Base-by-base conservation (phyloP, 371 early-diverging fungal genomes). In the Mortierella sp. region DNA sequence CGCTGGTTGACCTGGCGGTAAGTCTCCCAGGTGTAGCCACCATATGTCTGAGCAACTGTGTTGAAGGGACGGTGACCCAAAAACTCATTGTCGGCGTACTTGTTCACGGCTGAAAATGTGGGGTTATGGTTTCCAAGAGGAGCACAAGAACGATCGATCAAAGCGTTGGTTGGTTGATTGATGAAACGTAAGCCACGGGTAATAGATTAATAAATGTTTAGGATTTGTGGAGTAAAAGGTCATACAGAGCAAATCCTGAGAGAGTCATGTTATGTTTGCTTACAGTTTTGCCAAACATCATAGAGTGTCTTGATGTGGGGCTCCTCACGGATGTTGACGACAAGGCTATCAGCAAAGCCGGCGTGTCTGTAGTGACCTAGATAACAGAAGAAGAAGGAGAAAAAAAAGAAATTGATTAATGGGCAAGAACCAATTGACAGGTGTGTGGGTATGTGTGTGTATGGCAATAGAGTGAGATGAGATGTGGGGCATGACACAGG, bases 1-100 rank as follows among this genome's bases (percentile, higher is more conserved):
- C 90, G 86, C 59, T 84, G 76, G 57, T 85, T 86, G 75, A 87
- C 78, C 70, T 92, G 88, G 32, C 76, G 77, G 73, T 88, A 93
- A 5, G 91, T 88, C 58, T 86, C 77, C 93, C 94, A 95, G 58
- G 87, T 84, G 79, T 88, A 94, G 20, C 85, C 78, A 61, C 86
- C 91, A 72, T 88, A 85, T 28, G 77, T 74, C 64, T 85, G 86
- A n/a, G 88, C 83, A 37, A 73, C 77, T 5, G 81, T 81, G 84
- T 87, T 84, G 71, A 73, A 85, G 32, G 85, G 77, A 49, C 93
- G 88, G 61, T 87, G 86, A 14, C 91, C 93, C 18, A 91, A 66
- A 32, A 80, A 80, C 54, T 80, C 81, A 58, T 58, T 78, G 85
- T 52, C 75, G 85, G 47, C 68, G 62, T 74, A 72, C 75, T 67